Percentiles rank a stretch among this genome's conserved stretches.
Conservation (phyloP, 768 basidiomycete species). For the Cystofilobasidium bisporidii region DNA sequence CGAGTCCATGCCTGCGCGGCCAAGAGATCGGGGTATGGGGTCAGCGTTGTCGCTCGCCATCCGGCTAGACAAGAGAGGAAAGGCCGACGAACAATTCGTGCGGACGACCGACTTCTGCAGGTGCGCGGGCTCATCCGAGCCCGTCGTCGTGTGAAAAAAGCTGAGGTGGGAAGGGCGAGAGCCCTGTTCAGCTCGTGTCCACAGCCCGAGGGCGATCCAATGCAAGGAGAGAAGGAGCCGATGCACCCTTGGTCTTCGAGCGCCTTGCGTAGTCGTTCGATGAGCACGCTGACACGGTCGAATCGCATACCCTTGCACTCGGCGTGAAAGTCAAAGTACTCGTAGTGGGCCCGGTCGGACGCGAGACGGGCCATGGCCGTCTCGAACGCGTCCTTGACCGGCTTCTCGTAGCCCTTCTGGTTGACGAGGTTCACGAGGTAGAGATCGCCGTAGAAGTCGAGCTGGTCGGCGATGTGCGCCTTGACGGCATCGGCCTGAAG, state of each 20-base stretch:
- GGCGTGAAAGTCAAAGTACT: slow-evolving; percentile 95
- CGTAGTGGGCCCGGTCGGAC: slow-evolving; percentile 64
- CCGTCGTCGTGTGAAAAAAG: slow-evolving; percentile 56
- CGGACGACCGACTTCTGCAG: slow-evolving; percentile 70
- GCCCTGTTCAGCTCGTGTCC: no score
- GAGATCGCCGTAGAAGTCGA: slow-evolving; percentile 64
- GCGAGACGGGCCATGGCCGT: slow-evolving; percentile 56
- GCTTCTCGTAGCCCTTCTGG: slow-evolving; percentile 82
- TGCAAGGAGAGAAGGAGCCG: no score
- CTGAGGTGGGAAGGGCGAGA: slow-evolving; percentile 42
- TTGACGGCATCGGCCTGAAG: slow-evolving; percentile 58
- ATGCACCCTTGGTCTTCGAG: slow-evolving; percentile 42
- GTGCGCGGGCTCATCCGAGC: slow-evolving; percentile 7
- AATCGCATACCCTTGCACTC: slow-evolving; percentile 92
- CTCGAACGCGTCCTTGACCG: slow-evolving; percentile 92
- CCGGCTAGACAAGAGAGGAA: not conserved
- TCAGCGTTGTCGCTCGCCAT: not conserved
- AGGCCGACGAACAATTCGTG: slow-evolving; percentile 78
- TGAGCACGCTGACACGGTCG: slow-evolving; percentile 76
- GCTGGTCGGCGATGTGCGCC: slow-evolving; percentile 64
- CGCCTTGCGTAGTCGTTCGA: slow-evolving; percentile 54
- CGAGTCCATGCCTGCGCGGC: slow-evolving; percentile 21
- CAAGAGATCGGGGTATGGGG: no score
- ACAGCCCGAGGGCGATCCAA: no score
- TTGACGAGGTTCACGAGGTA: slow-evolving; percentile 85